A percentile compares a stretch with the other conserved stretches of the same genome.
Evolutionary conservation across 2,329 filamentous ascomycete species (phyloP).

Genomic region (Talaromyces pinophilus): DNA sequence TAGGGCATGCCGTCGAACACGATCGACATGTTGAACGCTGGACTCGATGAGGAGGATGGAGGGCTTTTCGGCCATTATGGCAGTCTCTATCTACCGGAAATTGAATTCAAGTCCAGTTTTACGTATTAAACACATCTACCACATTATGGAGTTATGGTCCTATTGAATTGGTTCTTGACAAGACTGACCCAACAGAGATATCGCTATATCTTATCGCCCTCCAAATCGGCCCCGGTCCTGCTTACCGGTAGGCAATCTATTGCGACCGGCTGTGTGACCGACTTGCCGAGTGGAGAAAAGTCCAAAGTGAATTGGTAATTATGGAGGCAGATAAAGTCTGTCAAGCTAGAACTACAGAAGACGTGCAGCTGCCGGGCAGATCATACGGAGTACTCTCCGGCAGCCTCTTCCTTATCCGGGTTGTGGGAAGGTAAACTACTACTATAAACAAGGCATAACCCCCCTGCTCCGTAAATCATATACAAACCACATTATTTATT

Average conservation of each 20-base stretch:
- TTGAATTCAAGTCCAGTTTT: no score
- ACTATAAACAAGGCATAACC: no score
- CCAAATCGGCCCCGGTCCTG: neutral
- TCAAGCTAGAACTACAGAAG: conserved; percentile 18
- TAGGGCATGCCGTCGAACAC: conserved; percentile 15
- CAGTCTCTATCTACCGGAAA: conserved; percentile 9
- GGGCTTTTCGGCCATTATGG: conserved; percentile 19
- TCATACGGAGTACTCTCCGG: conserved; percentile 3
- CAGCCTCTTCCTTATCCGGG: conserved; percentile 2
- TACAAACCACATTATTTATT: no score
- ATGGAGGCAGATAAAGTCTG: conserved; percentile 16
- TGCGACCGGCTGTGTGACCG: conserved; percentile 14
- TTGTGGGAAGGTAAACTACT: no score
- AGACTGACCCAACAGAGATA: no score
- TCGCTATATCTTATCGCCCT: no score
- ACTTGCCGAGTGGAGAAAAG: conserved; percentile 17
- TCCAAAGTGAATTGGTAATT: conserved; percentile 10
- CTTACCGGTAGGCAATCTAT: conserved; percentile 16
- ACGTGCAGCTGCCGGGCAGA: conserved; percentile 7
- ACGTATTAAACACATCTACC: no score
- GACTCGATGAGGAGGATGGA: conserved; percentile 16
- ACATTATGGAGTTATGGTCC: no score
- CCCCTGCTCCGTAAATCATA: no score
- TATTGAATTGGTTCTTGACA: no score
- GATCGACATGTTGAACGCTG: conserved; percentile 18